Conservation (phyloP, 1,139 yeast species). For the Kluyveromyces marxianus region DNA sequence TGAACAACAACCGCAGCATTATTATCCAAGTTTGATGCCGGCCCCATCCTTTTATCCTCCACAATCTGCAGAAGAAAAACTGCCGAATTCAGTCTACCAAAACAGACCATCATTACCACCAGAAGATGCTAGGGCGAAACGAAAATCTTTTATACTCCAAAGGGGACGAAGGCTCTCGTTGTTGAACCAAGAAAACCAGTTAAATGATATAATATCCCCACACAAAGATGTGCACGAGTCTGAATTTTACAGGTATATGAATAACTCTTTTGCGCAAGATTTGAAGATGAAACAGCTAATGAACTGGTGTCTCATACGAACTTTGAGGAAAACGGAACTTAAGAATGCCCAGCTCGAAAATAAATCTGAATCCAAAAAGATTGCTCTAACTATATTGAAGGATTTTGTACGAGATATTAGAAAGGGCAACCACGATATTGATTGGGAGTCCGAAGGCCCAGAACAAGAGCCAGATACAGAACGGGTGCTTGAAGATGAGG, state of each 20-base stretch:
- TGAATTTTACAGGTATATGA: conserved; percentile 27
- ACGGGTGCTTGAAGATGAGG: conserved; percentile 6
- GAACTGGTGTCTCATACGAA: conserved; percentile 27
- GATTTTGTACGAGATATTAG: conserved; percentile 27
- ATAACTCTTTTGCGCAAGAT: conserved; percentile 23
- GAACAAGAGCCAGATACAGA: conserved; percentile 9
- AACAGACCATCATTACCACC: conserved; percentile 2
- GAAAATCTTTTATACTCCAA: conserved; percentile 18
- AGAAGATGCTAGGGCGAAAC: conserved; percentile 11
- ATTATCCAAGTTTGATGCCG: conserved; percentile 14
- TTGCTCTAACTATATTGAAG: conserved; percentile 22
- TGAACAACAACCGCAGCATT: conserved; percentile 1
- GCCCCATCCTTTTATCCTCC: conserved; percentile 22
- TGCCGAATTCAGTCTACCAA: background rate
- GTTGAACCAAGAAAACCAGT: conserved; percentile 17
- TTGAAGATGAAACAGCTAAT: conserved; percentile 27
- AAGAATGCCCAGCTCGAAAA: background rate
- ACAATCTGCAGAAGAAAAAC: conserved; percentile 9
- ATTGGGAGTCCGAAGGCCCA: conserved; percentile 25
- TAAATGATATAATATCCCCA: conserved; percentile 23
- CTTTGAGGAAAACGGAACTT: conserved; percentile 17
- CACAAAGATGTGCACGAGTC: conserved; percentile 28
- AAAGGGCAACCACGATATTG: conserved; percentile 21
- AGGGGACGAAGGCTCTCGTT: conserved; percentile 25
- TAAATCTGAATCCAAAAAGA: conserved; percentile 10